A percentile compares a stretch with the other conserved stretches of the same genome.
These are phyloP conservation scores for Austroboletus niveus DNA, from an alignment of 1,284 basidiomycete genomes.

Conservation along the genomic window DNA sequence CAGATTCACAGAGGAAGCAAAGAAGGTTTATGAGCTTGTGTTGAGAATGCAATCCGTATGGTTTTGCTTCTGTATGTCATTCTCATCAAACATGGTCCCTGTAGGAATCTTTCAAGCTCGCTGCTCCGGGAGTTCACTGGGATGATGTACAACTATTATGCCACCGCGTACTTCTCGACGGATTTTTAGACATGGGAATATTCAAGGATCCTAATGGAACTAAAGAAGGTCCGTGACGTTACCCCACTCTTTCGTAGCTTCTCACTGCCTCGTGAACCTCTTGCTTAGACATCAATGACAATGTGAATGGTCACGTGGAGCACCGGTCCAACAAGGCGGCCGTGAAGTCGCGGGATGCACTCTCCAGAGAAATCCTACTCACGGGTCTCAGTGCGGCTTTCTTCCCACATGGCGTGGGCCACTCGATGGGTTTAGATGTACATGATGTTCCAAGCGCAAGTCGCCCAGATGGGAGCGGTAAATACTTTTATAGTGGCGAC, in stretches of 20 bases:
- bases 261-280: not conserved
- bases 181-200: constrained; percentile 83
- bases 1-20: constrained; percentile 76
- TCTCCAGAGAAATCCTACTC: constrained; percentile 51
- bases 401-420: constrained; percentile 90
- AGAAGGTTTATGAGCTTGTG: constrained; percentile 81
- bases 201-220: constrained; percentile 54
- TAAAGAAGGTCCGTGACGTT: constrained; percentile 11
- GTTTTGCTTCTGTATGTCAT: not conserved
- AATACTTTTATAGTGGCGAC: constrained; percentile 25
- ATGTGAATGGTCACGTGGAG: not conserved
- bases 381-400: constrained; percentile 80
- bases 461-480: constrained; percentile 54
- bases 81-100: not conserved
- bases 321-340: constrained; percentile 2
- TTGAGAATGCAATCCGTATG: constrained; percentile 80
- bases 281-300: constrained; percentile 6
- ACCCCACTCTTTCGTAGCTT: not conserved
- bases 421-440: constrained; percentile 86
- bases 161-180: constrained; percentile 74
- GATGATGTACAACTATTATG: constrained; percentile 80
- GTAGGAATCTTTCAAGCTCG: constrained; percentile 65
- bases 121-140: constrained; percentile 80
- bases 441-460: constrained; percentile 80
- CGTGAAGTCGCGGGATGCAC: constrained; percentile 16